These are phyloP conservation scores for Penicillium paradoxum DNA, from an alignment of 495 filamentous ascomycete species.

Conservation along the genomic window DNA sequence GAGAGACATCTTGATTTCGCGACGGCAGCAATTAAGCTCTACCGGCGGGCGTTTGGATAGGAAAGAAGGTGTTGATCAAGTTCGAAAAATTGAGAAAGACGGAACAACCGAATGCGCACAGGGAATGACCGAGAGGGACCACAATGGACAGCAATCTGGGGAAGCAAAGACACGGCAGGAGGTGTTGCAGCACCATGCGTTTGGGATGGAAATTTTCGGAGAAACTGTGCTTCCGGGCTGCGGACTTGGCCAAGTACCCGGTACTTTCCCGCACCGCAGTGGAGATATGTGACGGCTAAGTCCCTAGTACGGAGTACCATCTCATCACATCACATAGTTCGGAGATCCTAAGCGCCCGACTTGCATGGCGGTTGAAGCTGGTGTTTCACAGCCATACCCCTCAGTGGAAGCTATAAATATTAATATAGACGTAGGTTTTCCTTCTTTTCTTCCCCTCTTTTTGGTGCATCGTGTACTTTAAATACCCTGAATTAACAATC, in stretches of 20 bases:
- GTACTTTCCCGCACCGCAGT: slow-evolving; percentile 6
- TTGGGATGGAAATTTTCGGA: slow-evolving; percentile 43
- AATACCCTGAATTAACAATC: slow-evolving; percentile 7
- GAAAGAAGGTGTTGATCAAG: not conserved
- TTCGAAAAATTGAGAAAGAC: not conserved
- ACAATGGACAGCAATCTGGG: slow-evolving; percentile 7
- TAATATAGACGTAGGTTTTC: slow-evolving; percentile 1
- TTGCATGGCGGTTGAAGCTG: slow-evolving; percentile 18
- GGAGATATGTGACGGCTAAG: slow-evolving; percentile 1
- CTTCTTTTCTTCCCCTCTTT: not conserved
- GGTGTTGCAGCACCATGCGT: slow-evolving; percentile 18
- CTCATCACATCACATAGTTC: slow-evolving; percentile 18
- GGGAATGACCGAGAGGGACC: not conserved
- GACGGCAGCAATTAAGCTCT: slow-evolving; percentile 23
- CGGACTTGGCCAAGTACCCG: slow-evolving; percentile 12
- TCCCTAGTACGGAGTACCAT: slow-evolving; percentile 9
- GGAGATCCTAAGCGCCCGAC: slow-evolving; percentile 20
- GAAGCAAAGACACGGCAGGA: slow-evolving; percentile 5
- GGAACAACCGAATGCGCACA: not conserved
- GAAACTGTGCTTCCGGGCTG: slow-evolving; percentile 28
- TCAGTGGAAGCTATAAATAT: slow-evolving; percentile 15
- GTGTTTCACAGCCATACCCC: slow-evolving; percentile 20
- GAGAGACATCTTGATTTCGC: slow-evolving; percentile 68
- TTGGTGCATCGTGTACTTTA: not conserved
- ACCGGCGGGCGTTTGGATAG: slow-evolving; percentile 14